Evolutionary conservation across 1,284 basidiomycete species (phyloP).

Genomic region (Pholiota adiposa): DNA sequence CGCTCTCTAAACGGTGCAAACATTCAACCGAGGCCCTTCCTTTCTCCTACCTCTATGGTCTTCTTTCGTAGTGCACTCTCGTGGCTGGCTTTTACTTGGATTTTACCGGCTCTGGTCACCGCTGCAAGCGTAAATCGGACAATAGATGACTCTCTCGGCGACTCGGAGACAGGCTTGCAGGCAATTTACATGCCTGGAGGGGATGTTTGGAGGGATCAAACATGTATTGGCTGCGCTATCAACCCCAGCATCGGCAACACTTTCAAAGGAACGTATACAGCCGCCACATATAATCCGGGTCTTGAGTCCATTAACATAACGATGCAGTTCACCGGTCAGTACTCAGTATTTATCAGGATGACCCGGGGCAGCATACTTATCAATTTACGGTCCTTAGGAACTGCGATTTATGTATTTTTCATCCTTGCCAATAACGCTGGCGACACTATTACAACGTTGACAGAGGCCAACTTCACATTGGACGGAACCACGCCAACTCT

Average conservation of each 20-base stretch:
- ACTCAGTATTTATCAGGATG: neutral
- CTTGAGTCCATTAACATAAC: constrained; percentile 12
- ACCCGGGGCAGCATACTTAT: neutral
- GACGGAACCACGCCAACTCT: constrained; percentile 22
- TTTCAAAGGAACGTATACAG: constrained; percentile 34
- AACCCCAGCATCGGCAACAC: constrained; percentile 24
- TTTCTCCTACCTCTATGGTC: constrained; percentile 8
- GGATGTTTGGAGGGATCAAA: constrained; percentile 32
- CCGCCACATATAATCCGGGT: constrained; percentile 36
- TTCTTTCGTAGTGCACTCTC: constrained; percentile 9
- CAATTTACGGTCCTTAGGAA: constrained; percentile 24
- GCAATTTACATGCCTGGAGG: constrained; percentile 32
- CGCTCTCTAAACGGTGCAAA: neutral
- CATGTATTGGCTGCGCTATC: constrained; percentile 31
- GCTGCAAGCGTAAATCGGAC: constrained; percentile 35
- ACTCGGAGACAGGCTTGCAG: constrained; percentile 31
- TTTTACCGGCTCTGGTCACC: neutral
- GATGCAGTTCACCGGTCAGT: neutral
- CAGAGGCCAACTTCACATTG: constrained; percentile 32
- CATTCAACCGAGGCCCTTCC: neutral
- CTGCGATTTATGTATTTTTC: constrained; percentile 36
- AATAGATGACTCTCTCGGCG: constrained; percentile 41
- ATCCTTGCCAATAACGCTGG: constrained; percentile 30
- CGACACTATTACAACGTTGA: constrained; percentile 26
- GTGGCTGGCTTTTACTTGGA: constrained; percentile 9